A percentile compares a stretch with the other conserved stretches of the same genome.
phyloP scores from a whole-genome alignment of 495 filamentous ascomycete species.

The Xylaria palmicola region DNA sequence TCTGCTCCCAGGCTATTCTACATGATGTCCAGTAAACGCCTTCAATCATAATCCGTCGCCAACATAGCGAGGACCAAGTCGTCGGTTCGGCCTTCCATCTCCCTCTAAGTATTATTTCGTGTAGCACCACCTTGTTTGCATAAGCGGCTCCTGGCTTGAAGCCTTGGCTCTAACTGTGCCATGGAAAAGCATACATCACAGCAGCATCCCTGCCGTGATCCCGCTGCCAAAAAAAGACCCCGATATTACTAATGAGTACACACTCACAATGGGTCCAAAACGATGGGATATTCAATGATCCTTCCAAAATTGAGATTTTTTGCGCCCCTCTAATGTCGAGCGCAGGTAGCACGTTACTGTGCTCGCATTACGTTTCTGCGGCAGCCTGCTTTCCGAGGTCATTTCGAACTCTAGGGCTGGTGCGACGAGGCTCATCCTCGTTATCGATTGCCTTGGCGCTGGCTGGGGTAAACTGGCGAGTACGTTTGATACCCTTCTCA shows the following conservation, averaged over 20 bases:
- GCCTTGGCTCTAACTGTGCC: neutral
- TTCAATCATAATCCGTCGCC: neutral
- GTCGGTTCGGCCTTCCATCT: neutral
- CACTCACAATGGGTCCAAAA: constrained; percentile 6
- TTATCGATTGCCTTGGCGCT: constrained; percentile 42
- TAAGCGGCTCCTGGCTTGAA: neutral
- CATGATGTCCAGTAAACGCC: constrained; percentile 18
- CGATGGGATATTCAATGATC: constrained; percentile 20
- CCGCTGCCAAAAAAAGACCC: constrained; percentile 15
- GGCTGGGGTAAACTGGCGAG: constrained; percentile 45
- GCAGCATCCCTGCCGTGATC: neutral
- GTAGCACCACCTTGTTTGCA: neutral
- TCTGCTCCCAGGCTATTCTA: constrained; percentile 11
- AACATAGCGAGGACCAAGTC: neutral
- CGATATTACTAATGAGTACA: constrained; percentile 7
- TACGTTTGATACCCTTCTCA: constrained; percentile 37
- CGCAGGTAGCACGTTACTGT: neutral
- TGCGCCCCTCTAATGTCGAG: neutral
- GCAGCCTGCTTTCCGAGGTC: constrained; percentile 19
- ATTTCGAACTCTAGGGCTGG: constrained; percentile 30
- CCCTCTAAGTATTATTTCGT: neutral
- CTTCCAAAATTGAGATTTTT: constrained; percentile 17
- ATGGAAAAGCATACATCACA: neutral
- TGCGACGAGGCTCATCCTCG: constrained; percentile 35
- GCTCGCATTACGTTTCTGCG: constrained; percentile 15